Evolutionary conservation across 1,284 basidiomycete genomes (phyloP).

Genomic region (Filobasidium uniguttulatum): DNA sequence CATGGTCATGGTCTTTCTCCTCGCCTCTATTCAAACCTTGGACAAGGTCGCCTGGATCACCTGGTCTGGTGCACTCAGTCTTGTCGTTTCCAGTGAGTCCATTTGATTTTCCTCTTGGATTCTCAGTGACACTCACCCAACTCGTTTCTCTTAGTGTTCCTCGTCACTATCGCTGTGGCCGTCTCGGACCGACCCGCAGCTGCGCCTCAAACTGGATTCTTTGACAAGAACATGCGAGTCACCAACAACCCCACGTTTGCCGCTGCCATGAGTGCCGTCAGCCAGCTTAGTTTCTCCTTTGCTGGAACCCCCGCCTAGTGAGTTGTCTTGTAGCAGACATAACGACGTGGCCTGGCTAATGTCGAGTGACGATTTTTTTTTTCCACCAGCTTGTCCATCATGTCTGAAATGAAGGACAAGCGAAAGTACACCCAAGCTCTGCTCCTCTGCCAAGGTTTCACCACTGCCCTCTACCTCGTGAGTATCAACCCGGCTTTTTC

Average conservation of each 20-base stretch:
- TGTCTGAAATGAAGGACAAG: constrained; percentile 24
- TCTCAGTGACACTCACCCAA: too few species aligned
- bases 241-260: constrained; percentile 21
- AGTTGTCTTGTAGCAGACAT: neutral
- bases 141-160: constrained; percentile 21
- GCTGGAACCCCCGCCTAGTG: constrained; percentile 17
- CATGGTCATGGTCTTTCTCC: constrained; percentile 17
- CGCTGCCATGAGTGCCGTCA: constrained; percentile 27
- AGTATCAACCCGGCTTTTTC: neutral
- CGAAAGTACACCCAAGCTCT: constrained; percentile 21
- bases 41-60: constrained; percentile 24
- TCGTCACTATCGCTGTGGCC: constrained; percentile 25
- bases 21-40: constrained; percentile 28
- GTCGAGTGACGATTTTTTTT: neutral
- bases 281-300: constrained; percentile 29
- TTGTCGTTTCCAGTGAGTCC: constrained; percentile 18
- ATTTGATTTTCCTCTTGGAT: constrained; percentile 20
- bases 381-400: constrained; percentile 8
- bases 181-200: constrained; percentile 25
- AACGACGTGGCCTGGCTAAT: neutral
- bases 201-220: constrained; percentile 16
- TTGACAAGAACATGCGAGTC: constrained; percentile 16
- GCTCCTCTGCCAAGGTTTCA: constrained; percentile 20
- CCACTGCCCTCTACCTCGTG: constrained; percentile 22
- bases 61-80: constrained; percentile 27